Conservation (phyloP, 306 rosid species). For the Castanopsis chinensis region DNA sequence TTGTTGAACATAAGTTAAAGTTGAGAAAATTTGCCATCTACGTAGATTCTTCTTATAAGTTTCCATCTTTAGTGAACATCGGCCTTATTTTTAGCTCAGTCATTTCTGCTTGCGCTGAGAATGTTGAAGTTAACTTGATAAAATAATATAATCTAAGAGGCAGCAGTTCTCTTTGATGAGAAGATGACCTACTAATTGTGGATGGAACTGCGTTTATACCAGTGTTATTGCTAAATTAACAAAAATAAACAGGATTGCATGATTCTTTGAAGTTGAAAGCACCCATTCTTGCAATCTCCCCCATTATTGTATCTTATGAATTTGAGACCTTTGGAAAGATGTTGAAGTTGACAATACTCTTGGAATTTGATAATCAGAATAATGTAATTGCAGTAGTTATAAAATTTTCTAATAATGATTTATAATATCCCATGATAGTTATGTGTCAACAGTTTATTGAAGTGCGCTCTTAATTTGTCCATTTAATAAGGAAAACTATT, state of each 20-base stretch:
- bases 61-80: background rate
- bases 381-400: background rate
- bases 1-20: background rate
- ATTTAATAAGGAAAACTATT: background rate
- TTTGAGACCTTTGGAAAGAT: background rate
- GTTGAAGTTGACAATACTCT: background rate
- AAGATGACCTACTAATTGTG: background rate
- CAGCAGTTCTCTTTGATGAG: background rate
- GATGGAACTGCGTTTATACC: background rate
- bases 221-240: background rate
- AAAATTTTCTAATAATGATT: background rate
- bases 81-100: background rate
- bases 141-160: background rate
- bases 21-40: background rate
- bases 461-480: background rate
- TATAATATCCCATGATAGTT: too few relatives aligned
- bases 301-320: background rate
- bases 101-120: background rate
- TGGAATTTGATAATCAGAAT: background rate
- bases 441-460: too few relatives aligned
- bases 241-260: background rate
- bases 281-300: background rate
- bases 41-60: background rate
- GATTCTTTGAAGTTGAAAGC: background rate
- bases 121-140: background rate